Percentiles rank a stretch among this genome's conserved stretches.
phyloP scores from a whole-genome alignment of 169 alveolate species.

The Babesia ovis region DNA sequence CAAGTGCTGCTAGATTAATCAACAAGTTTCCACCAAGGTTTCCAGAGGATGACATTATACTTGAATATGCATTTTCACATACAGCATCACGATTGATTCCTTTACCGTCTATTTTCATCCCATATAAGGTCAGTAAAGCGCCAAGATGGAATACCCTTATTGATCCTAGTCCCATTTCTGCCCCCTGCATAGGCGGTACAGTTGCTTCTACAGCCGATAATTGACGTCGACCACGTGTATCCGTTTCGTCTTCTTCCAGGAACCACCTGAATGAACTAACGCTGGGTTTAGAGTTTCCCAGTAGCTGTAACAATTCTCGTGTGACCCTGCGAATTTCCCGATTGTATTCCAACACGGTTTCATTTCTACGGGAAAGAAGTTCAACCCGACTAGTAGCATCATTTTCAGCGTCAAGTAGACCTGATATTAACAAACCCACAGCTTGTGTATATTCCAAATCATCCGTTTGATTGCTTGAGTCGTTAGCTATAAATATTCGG shows the following conservation, averaged over 20 bases:
- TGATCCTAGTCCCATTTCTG: conserved; percentile 11
- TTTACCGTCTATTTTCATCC: neutral
- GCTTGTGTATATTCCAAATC: conserved; percentile 3
- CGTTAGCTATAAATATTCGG: conserved; percentile 4
- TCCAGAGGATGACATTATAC: neutral
- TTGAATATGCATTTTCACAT: neutral
- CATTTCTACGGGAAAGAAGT: conserved; percentile 24
- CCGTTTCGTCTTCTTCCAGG: conserved; percentile 9
- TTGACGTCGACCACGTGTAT: neutral
- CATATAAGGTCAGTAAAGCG: conserved; percentile 6
- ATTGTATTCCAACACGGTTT: conserved; percentile 10
- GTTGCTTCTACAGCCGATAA: neutral
- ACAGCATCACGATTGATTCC: neutral
- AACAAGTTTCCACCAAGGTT: neutral
- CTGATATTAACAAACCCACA: conserved; percentile 13
- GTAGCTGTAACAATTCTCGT: neutral
- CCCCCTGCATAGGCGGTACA: conserved; percentile 14
- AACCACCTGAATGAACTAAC: conserved; percentile 7
- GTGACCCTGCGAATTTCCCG: conserved; percentile 30
- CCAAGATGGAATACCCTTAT: conserved; percentile 1
- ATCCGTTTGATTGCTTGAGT: neutral
- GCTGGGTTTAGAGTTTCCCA: conserved; percentile 2
- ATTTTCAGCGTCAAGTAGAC: conserved; percentile 25
- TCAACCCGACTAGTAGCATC: conserved; percentile 10
- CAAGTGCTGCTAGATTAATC: conserved; percentile 5